phyloP scores from a whole-genome alignment of 1,284 basidiomycete species.

The Phellinidium pouzarii region DNA sequence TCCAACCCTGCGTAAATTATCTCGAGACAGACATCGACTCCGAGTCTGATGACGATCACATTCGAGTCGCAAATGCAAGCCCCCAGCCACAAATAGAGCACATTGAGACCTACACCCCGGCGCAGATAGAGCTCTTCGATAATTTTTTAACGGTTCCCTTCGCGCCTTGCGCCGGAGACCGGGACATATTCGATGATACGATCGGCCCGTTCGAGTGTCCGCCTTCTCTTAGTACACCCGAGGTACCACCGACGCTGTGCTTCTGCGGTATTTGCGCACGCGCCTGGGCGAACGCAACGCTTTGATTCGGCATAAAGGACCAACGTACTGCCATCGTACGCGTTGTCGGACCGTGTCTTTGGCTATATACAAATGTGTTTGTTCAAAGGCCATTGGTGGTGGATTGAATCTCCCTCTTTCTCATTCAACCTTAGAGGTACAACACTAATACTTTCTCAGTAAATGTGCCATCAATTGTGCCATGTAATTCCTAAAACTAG shows the following conservation, averaged over 20 bases:
- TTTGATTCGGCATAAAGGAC: not conserved
- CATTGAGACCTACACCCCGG: not conserved
- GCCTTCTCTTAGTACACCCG: not conserved
- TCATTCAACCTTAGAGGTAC: too few relatives aligned
- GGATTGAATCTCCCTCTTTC: too few relatives aligned
- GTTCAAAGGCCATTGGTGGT: too few relatives aligned
- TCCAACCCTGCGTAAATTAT: too few relatives aligned
- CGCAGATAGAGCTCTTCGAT: not conserved
- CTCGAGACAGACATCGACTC: too few relatives aligned
- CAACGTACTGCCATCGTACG: not conserved
- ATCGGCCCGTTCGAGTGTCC: not conserved
- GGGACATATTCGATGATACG: not conserved
- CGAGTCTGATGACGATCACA: too few relatives aligned
- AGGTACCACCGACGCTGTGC: not conserved
- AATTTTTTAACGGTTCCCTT: constrained; percentile 1
- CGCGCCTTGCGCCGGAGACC: not conserved
- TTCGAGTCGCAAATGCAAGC: too few relatives aligned
- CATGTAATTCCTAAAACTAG: too few relatives aligned
- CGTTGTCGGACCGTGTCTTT: not conserved
- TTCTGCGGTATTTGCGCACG: not conserved
- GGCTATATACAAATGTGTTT: too few relatives aligned
- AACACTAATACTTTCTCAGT: too few relatives aligned
- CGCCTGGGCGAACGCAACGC: not conserved
- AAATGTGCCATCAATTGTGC: too few relatives aligned
- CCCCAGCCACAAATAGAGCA: too few relatives aligned